Base-by-base conservation (phyloP, 2,329 filamentous ascomycete species). In the Epichloe aotearoae region DNA sequence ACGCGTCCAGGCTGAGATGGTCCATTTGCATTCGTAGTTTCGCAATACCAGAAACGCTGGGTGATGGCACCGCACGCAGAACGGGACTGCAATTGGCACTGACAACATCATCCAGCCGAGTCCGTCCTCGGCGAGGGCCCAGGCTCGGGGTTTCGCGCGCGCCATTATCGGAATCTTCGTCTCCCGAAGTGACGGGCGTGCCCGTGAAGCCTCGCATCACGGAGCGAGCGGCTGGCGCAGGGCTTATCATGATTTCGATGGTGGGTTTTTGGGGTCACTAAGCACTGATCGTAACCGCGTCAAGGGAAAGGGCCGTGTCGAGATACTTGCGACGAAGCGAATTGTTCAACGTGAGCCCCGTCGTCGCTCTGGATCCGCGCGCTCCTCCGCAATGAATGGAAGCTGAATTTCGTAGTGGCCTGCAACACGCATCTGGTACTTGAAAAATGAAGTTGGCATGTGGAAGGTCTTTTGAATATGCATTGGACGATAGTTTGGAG, bases 11-110 rank as follows among this genome's bases (percentile, higher is more conserved):
- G 60, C 78, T 86, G 50, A 96, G 71, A 2, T 83, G 80, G 54
- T 95, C 89, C 52, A 95, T 75, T 62, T 93, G 84, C 64, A 84
- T 74, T 63, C 88, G 88, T 61, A 96, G 72, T 59, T 84, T 86
- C 61, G 87, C 86, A 59, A 96, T 89, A 46, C 88, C 89, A 53
- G 84, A 83, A 33, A 82, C 61, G 46, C 70, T 73, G 11, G 77
- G 76, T 17, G 78, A 79, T 15, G 71, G 65, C 26, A 66, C 61
- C n/a, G 66, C 69, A 46, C 78, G 75, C 54, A 84, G 64, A 49
- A 73, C 63, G 7, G 81, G 81, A 64, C 80, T 83, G 66, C 79
- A 82, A 65, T 86, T 72, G 51, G 75, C 75, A 63, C 77, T 81
- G 57, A 81, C 74, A 15, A 80, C 72, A 63, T 81, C 77, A 61